Conservation (phyloP, 2,329 filamentous ascomycete genomes). For the Aspergillus fumigatiaffinis region DNA sequence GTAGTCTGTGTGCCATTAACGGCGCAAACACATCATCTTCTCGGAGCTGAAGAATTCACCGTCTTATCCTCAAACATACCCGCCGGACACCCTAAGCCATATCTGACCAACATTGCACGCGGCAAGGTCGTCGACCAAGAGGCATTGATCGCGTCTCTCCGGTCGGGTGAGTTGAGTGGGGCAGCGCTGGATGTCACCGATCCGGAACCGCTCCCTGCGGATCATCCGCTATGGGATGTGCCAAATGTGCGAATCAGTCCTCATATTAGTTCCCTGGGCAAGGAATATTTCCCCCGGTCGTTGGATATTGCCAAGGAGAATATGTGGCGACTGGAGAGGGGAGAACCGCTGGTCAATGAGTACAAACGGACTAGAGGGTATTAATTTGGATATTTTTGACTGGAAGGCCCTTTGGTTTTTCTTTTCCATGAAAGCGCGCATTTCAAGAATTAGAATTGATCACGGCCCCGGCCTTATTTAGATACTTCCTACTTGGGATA, state of each 20-base stretch:
- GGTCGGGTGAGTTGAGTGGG: constrained; percentile 53
- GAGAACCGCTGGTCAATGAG: constrained; percentile 57
- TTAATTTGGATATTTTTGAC: constrained; percentile 26
- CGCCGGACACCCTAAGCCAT: constrained; percentile 45
- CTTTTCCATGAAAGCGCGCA: no score
- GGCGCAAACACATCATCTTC: constrained; percentile 50
- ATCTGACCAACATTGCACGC: constrained; percentile 68
- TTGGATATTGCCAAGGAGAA: constrained; percentile 59
- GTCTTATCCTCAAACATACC: constrained; percentile 42
- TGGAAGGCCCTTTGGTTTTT: no score
- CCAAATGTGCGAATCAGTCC: constrained; percentile 67
- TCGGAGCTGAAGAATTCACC: constrained; percentile 53
- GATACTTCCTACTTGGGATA: no score
- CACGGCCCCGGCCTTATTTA: not conserved
- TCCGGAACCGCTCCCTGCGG: constrained; percentile 68
- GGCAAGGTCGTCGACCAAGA: constrained; percentile 60
- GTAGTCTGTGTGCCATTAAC: constrained; percentile 57
- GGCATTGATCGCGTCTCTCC: constrained; percentile 60
- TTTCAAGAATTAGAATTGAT: not conserved
- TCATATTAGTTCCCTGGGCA: constrained; percentile 57
- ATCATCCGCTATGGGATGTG: constrained; percentile 65
- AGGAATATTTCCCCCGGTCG: constrained; percentile 53
- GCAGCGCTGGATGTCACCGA: constrained; percentile 77
- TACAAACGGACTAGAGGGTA: constrained; percentile 61
- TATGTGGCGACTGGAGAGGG: constrained; percentile 49